Percentiles rank a stretch among this genome's conserved stretches.
These are phyloP conservation scores for Coemansia sp. DNA, from an alignment of 192 early-diverging fungal genomes.

Conservation along the genomic window DNA sequence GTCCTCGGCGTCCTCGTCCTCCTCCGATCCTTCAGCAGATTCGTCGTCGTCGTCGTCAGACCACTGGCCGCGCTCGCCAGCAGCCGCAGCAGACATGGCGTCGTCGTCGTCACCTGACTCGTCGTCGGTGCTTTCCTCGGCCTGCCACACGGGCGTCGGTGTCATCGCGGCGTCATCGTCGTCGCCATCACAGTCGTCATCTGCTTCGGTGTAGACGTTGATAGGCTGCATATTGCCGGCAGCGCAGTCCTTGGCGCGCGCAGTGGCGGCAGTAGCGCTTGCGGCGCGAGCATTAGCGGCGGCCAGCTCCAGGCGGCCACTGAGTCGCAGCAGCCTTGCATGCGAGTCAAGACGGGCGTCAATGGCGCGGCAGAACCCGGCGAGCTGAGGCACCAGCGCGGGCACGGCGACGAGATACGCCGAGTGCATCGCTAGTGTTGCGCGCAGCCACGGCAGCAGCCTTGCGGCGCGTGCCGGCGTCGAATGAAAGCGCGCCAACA, in stretches of 20 bases:
- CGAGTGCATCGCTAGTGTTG: constrained; percentile 36
- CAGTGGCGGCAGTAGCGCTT: no score
- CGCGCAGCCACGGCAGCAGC: constrained; percentile 47
- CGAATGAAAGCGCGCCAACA: constrained; percentile 43
- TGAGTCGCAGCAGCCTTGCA: constrained; percentile 30
- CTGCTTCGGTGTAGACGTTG: constrained; percentile 33
- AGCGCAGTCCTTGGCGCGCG: no score
- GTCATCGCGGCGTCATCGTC: not conserved
- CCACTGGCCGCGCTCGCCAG: constrained; percentile 39
- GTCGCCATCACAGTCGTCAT: constrained; percentile 22
- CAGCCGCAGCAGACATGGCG: not conserved
- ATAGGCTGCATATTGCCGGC: constrained; percentile 30
- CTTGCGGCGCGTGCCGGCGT: constrained; percentile 25
- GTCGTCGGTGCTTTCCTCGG: constrained; percentile 38
- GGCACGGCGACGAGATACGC: constrained; percentile 43
- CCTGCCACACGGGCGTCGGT: constrained; percentile 47
- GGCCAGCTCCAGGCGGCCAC: constrained; percentile 47
- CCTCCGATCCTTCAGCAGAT: not conserved
- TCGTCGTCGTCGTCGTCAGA: constrained; percentile 10
- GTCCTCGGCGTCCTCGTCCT: not conserved
- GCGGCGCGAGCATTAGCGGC: not conserved
- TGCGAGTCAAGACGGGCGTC: constrained; percentile 39
- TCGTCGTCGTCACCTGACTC: constrained; percentile 17
- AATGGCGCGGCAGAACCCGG: constrained; percentile 46
- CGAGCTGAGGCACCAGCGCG: constrained; percentile 39